A percentile compares a stretch with the other conserved stretches of the same genome.
Evolutionary conservation across 805 yeast species (phyloP).

Genomic region (Blastobotrys parvus): DNA sequence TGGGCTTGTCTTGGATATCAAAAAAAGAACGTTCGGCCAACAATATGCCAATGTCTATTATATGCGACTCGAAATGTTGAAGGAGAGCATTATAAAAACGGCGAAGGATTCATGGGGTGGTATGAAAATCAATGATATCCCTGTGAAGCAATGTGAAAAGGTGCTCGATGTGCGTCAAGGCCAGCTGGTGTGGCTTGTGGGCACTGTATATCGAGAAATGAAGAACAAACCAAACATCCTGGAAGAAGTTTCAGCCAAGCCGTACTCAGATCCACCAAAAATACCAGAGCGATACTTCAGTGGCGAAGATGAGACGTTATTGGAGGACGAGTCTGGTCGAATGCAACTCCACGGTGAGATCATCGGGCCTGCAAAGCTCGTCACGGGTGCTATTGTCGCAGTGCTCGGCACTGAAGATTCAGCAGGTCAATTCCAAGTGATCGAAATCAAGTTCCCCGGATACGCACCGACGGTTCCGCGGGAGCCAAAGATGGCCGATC

Average conservation of each 20-base stretch:
- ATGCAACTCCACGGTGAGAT: constrained; percentile 60
- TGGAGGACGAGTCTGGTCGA: constrained; percentile 93
- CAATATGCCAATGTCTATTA: constrained; percentile 56
- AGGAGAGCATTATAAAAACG: constrained; percentile 38
- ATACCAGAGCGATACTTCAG: constrained; percentile 42
- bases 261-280: constrained; percentile 30
- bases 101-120: constrained; percentile 52
- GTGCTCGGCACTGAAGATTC: constrained; percentile 77
- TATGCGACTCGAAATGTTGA: constrained; percentile 41
- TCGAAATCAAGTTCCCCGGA: constrained; percentile 70
- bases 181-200: constrained; percentile 71
- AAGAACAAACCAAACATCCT: constrained; percentile 78
- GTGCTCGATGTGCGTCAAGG: constrained; percentile 57
- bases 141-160: constrained; percentile 37
- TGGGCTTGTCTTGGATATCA: constrained; percentile 11
- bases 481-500: constrained; percentile 1
- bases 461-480: constrained; percentile 45
- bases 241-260: constrained; percentile 58
- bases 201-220: constrained; percentile 80
- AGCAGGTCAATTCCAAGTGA: constrained; percentile 75
- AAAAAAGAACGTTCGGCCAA: constrained; percentile 37
- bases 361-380: constrained; percentile 43
- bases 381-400: constrained; percentile 86
- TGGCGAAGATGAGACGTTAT: constrained; percentile 50
- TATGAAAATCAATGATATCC: constrained; percentile 29